phyloP scores from a whole-genome alignment of 495 filamentous ascomycete genomes.

The Cladorrhinum samala region DNA sequence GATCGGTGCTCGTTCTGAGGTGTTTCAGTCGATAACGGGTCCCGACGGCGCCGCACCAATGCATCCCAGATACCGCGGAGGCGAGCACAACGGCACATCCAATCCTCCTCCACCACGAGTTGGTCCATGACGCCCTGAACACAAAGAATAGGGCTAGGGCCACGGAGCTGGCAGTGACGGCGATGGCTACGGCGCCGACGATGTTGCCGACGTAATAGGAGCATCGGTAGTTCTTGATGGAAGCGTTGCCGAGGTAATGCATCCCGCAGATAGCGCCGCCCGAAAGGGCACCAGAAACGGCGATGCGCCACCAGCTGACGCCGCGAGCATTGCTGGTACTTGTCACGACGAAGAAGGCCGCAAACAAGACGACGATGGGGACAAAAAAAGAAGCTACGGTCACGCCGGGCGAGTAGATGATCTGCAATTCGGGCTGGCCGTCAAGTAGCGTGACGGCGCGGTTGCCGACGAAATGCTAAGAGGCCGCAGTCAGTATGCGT shows the following conservation, averaged over 20 bases:
- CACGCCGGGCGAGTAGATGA: constrained; percentile 64
- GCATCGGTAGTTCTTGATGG: constrained; percentile 70
- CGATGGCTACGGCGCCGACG: constrained; percentile 65
- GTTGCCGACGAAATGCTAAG: constrained; percentile 74
- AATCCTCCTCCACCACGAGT: constrained; percentile 66
- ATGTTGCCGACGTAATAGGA: constrained; percentile 52
- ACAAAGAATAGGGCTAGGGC: constrained; percentile 74
- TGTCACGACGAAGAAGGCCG: constrained; percentile 68
- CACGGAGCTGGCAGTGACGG: constrained; percentile 58
- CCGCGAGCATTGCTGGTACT: constrained; percentile 51
- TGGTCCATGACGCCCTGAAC: constrained; percentile 69
- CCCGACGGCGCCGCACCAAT: constrained; percentile 74
- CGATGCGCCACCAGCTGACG: constrained; percentile 51
- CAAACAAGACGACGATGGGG: constrained; percentile 64
- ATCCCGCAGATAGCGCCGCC: constrained; percentile 76
- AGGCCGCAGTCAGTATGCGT: constrained; percentile 5
- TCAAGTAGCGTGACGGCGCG: constrained; percentile 64
- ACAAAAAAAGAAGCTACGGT: constrained; percentile 77
- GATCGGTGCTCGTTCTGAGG: constrained; percentile 23
- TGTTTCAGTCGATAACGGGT: constrained; percentile 54
- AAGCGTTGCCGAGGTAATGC: constrained; percentile 83
- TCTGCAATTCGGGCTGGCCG: constrained; percentile 56
- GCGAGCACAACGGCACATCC: constrained; percentile 63
- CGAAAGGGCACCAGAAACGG: constrained; percentile 58
- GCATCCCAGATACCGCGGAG: constrained; percentile 75